phyloP scores from a whole-genome alignment of 2,329 filamentous ascomycete species.

The Hymenoscyphus repandus region DNA sequence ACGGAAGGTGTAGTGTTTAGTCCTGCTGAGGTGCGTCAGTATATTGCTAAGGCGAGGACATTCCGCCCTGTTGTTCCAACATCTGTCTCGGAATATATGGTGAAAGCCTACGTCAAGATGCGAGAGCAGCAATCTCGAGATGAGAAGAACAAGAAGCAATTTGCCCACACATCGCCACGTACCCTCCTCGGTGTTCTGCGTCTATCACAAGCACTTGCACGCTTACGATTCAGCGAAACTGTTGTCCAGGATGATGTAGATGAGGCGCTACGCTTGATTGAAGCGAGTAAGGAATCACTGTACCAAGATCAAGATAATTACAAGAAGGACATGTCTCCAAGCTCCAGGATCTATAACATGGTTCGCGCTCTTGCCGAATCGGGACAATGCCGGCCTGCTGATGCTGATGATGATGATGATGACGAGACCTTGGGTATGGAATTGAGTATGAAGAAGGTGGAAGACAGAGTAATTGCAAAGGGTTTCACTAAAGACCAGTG shows the following conservation, averaged over 20 bases:
- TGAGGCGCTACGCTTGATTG: slow-evolving; percentile 83
- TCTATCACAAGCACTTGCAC: slow-evolving; percentile 87
- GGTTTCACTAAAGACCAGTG: slow-evolving; percentile 96
- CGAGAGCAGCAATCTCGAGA: slow-evolving; percentile 87
- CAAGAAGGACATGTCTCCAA: slow-evolving; percentile 69
- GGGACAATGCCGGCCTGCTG: slow-evolving; percentile 51
- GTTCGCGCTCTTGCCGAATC: slow-evolving; percentile 83
- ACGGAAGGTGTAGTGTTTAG: slow-evolving; percentile 74
- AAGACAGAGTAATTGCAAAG: slow-evolving; percentile 89
- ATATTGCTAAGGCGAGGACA: slow-evolving; percentile 86
- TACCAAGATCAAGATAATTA: slow-evolving; percentile 61
- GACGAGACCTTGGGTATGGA: slow-evolving; percentile 62
- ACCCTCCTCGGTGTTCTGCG: slow-evolving; percentile 90
- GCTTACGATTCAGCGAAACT: slow-evolving; percentile 78
- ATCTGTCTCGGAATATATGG: slow-evolving; percentile 88
- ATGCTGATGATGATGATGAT: slow-evolving; percentile 61
- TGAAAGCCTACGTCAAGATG: slow-evolving; percentile 93
- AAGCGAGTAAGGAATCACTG: slow-evolving; percentile 89
- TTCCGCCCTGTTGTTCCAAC: slow-evolving; percentile 84
- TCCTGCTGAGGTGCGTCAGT: slow-evolving; percentile 90
- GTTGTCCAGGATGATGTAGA: slow-evolving; percentile 93
- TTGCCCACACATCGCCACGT: slow-evolving; percentile 89
- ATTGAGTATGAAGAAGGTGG: slow-evolving; percentile 80
- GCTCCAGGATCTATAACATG: slow-evolving; percentile 89
- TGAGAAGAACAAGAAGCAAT: slow-evolving; percentile 85